These are phyloP conservation scores for Avena atlantica DNA, from an alignment of 176 grass and related monocot genomes.

Conservation along the genomic window DNA sequence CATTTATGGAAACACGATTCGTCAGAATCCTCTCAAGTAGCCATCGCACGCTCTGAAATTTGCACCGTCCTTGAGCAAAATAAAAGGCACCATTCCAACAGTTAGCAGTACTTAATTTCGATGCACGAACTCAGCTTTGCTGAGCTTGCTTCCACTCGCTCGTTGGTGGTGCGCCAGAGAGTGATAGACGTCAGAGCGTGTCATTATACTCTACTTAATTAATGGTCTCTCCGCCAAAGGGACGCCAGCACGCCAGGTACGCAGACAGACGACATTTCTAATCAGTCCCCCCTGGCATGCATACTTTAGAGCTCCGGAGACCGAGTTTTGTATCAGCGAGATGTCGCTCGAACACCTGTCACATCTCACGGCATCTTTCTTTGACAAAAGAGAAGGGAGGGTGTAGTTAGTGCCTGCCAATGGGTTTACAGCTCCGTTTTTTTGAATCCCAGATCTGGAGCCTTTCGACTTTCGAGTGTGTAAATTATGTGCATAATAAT, in stretches of 20 bases:
- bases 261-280: conserved; percentile 42
- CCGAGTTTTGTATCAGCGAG: conserved; percentile 39
- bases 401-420: conserved; percentile 40
- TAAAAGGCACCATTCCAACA: not conserved
- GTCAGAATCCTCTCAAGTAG: not conserved
- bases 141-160: conserved; percentile 45
- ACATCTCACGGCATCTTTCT: conserved; percentile 51
- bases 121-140: not conserved
- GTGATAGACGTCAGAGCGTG: not conserved
- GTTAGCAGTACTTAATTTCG: not conserved
- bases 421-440: conserved; percentile 41
- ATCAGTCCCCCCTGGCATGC: conserved; percentile 38
- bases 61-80: not conserved
- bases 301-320: not conserved
- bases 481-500: not conserved
- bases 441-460: conserved; percentile 60
- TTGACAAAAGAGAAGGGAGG: not conserved
- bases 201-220: not conserved
- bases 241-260: conserved; percentile 44
- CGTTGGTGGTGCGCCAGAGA: not conserved
- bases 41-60: not conserved
- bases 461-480: not conserved
- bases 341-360: conserved; percentile 55
- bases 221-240: not conserved
- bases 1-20: not conserved